Base-by-base conservation (phyloP, 202 grass and related monocot species). In the Sporobolus alterniflorus region DNA sequence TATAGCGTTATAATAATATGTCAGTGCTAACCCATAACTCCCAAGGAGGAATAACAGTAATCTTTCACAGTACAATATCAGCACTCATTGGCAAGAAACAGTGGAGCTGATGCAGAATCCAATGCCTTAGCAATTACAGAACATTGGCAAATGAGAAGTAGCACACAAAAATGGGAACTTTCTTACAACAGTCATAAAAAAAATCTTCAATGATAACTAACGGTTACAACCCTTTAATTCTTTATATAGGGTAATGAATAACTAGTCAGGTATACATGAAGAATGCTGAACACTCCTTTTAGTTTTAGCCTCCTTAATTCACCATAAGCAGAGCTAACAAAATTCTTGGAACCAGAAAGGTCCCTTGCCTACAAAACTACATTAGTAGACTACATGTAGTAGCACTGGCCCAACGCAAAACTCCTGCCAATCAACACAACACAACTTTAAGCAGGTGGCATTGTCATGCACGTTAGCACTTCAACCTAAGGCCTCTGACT, bases 161-260 rank as follows among this genome's bases (percentile, higher is more conserved):
- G 84, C 39, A 64, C 1, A 20, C 18, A 71, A 67, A 66, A 77
- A 66, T 36, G 66, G 40, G 16, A 74, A 73, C 26, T 68, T 67
- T 39, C 48, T 82, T 73, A 72, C 66, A 48, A 42, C 59, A 70
- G 20, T 78, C 21, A 62, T n/a, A 10, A 52, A n/a, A n/a, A n/a
- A 74, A 61, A 28, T 4, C 40, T 55, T 15, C 31, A 77, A 73
- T 32, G 43, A 40, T 41, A 61, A 43, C 56, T 3, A 77, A 73
- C 42, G 49, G 73, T 82, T 90, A 82, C 24, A 80, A 34, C 56
- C 47, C 78, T 89, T 39, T 78, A 59, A 73, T 76, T 31, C 70
- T 71, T 57, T 44, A 63, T 49, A 64, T 69, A 80, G 72, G 76
- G 57, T n/a, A 78, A 86, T 32, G 60, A 88, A 84, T 80, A 47